Conservation (phyloP, 78 protist species). For the Polysphondylium violaceum region DNA sequence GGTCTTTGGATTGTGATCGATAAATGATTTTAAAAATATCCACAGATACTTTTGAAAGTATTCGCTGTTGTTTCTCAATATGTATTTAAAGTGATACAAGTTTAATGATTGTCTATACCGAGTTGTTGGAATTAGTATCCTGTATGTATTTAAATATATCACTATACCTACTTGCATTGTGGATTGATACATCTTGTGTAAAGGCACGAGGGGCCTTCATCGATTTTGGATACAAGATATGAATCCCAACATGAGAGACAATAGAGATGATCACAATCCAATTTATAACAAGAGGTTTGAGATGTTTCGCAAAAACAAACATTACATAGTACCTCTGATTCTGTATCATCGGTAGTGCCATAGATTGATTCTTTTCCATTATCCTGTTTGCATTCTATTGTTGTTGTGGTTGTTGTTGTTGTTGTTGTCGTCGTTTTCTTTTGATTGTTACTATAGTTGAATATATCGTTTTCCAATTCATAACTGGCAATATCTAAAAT, state of each 20-base stretch:
- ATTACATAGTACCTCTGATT: not conserved
- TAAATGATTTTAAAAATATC: conserved; percentile 26
- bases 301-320: conserved; percentile 16
- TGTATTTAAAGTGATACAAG: not conserved
- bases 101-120: not conserved
- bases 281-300: not conserved
- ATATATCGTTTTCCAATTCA: not conserved
- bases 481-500: too few species aligned
- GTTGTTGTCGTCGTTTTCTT: not conserved
- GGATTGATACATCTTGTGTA: conserved; percentile 49
- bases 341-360: not conserved
- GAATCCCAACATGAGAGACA: conserved; percentile 35
- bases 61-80: not conserved
- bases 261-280: conserved; percentile 32
- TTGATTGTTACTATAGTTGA: not conserved
- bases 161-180: conserved; percentile 22
- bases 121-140: not conserved
- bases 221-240: conserved; percentile 12
- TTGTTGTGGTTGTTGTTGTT: not conserved
- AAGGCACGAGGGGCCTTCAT: conserved; percentile 8
- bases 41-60: conserved; percentile 9
- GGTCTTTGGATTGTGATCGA: conserved; percentile 39
- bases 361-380: not conserved
- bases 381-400: not conserved
- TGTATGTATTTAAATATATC: too few species aligned